A percentile compares a stretch with the other conserved stretches of the same genome.
Conservation (phyloP, 306 rosid species). For the Herpetospermum pedunculosum region DNA sequence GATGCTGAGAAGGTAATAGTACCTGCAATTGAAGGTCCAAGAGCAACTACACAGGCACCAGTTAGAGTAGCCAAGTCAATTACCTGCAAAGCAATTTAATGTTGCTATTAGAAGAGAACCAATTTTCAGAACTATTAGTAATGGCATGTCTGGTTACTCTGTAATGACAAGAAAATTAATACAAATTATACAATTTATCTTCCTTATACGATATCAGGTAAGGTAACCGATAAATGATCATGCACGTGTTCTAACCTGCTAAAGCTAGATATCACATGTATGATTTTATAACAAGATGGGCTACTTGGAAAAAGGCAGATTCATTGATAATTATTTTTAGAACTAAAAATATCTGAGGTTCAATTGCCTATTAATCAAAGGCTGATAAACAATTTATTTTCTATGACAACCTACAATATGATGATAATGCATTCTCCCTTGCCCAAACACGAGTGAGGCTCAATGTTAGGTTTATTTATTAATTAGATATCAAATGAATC, state of each 20-base stretch:
- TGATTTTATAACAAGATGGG: background rate
- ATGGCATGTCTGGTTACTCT: background rate
- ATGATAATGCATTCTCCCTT: background rate
- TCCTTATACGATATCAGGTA: background rate
- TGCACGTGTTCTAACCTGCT: background rate
- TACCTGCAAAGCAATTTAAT: slow-evolving; percentile 38
- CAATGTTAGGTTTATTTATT: background rate
- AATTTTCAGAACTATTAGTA: background rate
- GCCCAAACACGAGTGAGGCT: background rate
- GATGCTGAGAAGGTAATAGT: background rate
- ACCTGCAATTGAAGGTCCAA: slow-evolving; percentile 97
- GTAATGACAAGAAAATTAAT: background rate
- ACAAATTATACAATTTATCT: background rate
- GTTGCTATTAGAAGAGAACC: slow-evolving; percentile 16
- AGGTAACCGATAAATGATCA: background rate
- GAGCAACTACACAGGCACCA: slow-evolving; percentile 83
- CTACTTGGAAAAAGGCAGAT: background rate
- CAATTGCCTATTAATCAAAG: background rate
- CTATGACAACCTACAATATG: background rate
- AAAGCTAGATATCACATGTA: background rate
- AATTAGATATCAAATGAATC: background rate
- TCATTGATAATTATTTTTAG: background rate
- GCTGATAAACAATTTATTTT: background rate
- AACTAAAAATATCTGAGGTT: background rate
- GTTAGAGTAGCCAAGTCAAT: slow-evolving; percentile 94